phyloP scores from a whole-genome alignment of 805 yeast species.

The Barnettozyma vustinii region DNA sequence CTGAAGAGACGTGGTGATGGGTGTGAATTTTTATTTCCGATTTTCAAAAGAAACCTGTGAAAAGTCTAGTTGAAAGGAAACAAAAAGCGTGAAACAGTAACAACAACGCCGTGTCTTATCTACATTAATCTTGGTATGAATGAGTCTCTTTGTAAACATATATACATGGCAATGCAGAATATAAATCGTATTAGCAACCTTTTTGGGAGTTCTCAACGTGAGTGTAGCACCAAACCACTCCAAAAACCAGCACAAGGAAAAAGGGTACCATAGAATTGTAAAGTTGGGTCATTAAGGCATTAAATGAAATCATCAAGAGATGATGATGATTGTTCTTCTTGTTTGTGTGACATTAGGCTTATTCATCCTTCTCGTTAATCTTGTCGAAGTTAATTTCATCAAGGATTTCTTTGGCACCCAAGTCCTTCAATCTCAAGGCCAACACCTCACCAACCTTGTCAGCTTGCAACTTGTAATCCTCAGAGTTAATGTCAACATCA shows the following conservation, averaged over 20 bases:
- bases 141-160: background rate
- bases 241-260: background rate
- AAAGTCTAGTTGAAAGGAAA: too few relatives aligned
- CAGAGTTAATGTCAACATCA: constrained; percentile 18
- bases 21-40: background rate
- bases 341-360: background rate
- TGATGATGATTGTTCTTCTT: background rate
- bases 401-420: constrained; percentile 81
- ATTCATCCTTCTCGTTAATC: constrained; percentile 35
- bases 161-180: background rate
- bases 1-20: background rate
- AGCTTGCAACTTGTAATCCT: constrained; percentile 52
- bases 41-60: too few relatives aligned
- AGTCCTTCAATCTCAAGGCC: constrained; percentile 58
- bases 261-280: background rate
- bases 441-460: constrained; percentile 61
- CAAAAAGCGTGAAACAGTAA: too few relatives aligned
- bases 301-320: background rate
- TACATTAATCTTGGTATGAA: background rate
- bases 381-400: constrained; percentile 73
- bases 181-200: background rate
- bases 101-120: too few relatives aligned
- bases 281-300: constrained; percentile 3
- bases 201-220: background rate
- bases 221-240: background rate